Base-by-base conservation (phyloP, 371 early-diverging fungal species). In the Mortierella sp. region DNA sequence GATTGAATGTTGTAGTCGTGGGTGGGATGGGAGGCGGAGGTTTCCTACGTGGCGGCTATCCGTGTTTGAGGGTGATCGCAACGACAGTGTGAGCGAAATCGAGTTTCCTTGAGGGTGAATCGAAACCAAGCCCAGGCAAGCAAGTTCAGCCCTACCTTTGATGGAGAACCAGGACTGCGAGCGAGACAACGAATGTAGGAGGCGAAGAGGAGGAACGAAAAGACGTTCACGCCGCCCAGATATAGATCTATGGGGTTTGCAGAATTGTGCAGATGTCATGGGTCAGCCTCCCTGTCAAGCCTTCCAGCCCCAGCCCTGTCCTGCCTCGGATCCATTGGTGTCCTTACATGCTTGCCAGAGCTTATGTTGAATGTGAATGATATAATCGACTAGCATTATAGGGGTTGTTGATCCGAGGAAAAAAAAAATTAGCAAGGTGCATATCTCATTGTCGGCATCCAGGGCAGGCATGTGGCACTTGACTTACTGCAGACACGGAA, bases 401-500 rank as follows among this genome's bases (percentile, higher is more conserved):
- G 24, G 49, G 24, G 27, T 26, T 12, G 19, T 27, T 10, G 47
- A 23, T 18, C n/a, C n/a, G 19, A 18, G 39, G 18, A 48, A 10
- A 14, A 41, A 46, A 34, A 50, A 41, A 24, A 34, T 43, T 23
- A 39, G 42, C 23, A 47, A 46, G 18, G 19, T 5, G 30, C 13
- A 28, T 10, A 13, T 14, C 27, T 53, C n/a, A 34, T 23, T 31
- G 27, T 50, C 23, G 5, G n/a, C n/a, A n/a, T n/a, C n/a, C 9
- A 30, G 21, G 3, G 21, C 18, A 53, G 23, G 30, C 24, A 5
- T 24, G 41, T 23, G 41, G 43, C 5, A 28, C 18, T 2, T 1
- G 31, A 47, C 81, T 14, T 74, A 81, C 81, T 55, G 59, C 81
- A 81, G 42, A 81, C 76, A 27, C 71, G 79, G 48, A 74, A 67